These are phyloP conservation scores for Alnus rubra DNA, from an alignment of 306 rosid genomes.

Conservation along the genomic window DNA sequence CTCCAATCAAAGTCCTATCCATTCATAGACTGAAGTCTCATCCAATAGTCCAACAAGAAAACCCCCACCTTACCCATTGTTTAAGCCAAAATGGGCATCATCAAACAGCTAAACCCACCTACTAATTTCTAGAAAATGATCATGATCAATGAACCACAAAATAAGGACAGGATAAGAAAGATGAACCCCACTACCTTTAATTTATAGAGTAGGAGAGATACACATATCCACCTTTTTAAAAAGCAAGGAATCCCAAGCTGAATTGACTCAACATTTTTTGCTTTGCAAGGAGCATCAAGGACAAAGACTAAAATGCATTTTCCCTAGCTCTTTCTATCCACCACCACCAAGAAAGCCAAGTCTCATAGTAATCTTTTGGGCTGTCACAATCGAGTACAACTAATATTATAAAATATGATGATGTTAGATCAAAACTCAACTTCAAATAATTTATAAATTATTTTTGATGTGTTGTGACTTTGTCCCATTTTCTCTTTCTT, in stretches of 20 bases:
- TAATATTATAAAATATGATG: neutral
- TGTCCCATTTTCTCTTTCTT: too few relatives aligned
- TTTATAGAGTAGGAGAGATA: slow-evolving; percentile 2
- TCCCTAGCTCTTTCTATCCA: slow-evolving; percentile 41
- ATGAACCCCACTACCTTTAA: slow-evolving; percentile 18
- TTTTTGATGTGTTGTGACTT: too few relatives aligned
- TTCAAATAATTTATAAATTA: slow-evolving; percentile 1
- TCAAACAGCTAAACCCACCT: slow-evolving; percentile 31
- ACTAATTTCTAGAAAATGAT: slow-evolving; percentile 20
- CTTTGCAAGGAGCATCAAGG: neutral
- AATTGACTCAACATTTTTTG: slow-evolving; percentile 19
- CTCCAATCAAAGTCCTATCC: neutral
- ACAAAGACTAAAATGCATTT: slow-evolving; percentile 4
- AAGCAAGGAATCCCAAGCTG: slow-evolving; percentile 32
- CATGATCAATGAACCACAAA: slow-evolving; percentile 14
- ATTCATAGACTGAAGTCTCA: neutral
- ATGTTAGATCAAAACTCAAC: neutral
- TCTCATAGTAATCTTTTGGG: neutral
- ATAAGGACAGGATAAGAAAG: slow-evolving; percentile 37
- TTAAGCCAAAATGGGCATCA: slow-evolving; percentile 17
- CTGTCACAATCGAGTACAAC: slow-evolving; percentile 22
- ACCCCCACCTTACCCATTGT: slow-evolving; percentile 6
- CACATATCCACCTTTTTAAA: slow-evolving; percentile 15
- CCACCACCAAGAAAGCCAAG: slow-evolving; percentile 37
- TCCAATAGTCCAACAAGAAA: neutral